Evolutionary conservation across 805 yeast genomes (phyloP), one percentile per base, ranked within the genome.

Genomic region (Wickerhamiella dianesei): DNA sequence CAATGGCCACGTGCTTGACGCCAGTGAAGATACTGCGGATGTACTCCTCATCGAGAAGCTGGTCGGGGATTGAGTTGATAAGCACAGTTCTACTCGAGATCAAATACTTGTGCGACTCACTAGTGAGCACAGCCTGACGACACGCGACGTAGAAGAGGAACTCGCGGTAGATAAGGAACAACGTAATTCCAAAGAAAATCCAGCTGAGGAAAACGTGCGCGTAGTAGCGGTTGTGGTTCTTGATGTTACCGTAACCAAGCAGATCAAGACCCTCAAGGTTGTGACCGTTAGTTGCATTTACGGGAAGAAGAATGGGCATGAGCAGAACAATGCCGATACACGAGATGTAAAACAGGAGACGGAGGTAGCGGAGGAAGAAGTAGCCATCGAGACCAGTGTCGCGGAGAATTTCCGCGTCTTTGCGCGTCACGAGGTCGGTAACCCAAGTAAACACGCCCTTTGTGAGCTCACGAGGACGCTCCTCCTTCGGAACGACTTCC

Each of bases 341-440:
- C 48, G 79, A 75, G 37, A 77, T 59, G 4, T 67, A 50, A 12
- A 75, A 67, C 52, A 85, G 67, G 35, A 82, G 57, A 44, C 75
- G 71, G 22, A 92, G 63, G 59, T 82, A 92, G 53, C 98, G 72
- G 51, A 87, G 65, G 62, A 88, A 89, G 59, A 92, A 80, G 67
- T 84, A 89, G 3, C 96, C 96, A 61, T 89, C 97, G n/a, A 89
- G 61, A 16, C 96, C 97, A 18, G 92, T 81, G 57, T 89, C 94
- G 53, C 80, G 79, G 49, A 89, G 76, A 47, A 88, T 71, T 58
- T 83, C 83, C 43, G 81, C 67, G 47, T 83, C 87, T 1, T 85
- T 76, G 58, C 82, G 79, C 43, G 72, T 65, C 44, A 83, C 56
- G 22, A 89, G 60, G 4, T 80, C 78, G 6, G 63, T 52, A 9